Percentiles rank a stretch among this genome's conserved stretches.
Conservation (phyloP, 345 rosid genomes). For the Rhodamnia argentea region DNA sequence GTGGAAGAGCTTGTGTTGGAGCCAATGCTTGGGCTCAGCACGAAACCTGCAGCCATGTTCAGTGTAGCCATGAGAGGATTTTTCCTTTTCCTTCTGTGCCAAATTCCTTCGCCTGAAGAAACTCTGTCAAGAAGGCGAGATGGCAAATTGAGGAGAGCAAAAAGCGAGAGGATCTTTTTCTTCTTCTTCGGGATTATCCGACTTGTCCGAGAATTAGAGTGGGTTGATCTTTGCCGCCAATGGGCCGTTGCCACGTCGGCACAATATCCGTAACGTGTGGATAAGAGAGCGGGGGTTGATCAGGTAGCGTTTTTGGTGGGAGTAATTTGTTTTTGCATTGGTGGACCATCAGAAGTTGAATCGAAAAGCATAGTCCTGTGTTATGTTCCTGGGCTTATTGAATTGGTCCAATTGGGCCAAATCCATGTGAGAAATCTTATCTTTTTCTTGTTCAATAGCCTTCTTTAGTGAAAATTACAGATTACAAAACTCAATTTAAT, state of each 20-base stretch:
- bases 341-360: neutral
- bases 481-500: neutral
- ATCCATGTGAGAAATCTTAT: neutral
- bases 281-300: neutral
- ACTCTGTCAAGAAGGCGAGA: neutral
- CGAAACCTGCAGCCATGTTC: slow-evolving; percentile 5
- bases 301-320: neutral
- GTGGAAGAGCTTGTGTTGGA: neutral
- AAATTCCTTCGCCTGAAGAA: neutral
- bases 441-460: neutral
- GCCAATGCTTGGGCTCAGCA: neutral
- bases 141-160: neutral
- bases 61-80: slow-evolving; percentile 6
- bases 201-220: neutral
- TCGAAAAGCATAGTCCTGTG: neutral
- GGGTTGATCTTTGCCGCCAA: slow-evolving; percentile 13
- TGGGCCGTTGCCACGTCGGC: neutral
- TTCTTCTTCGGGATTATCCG: neutral
- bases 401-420: neutral
- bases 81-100: neutral
- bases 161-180: neutral
- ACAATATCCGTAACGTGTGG: slow-evolving; percentile 1
- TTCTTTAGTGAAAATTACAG: neutral
- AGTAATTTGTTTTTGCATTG: neutral
- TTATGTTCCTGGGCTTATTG: neutral